phyloP scores from a whole-genome alignment of 768 basidiomycete species.

The Rhodocollybia butyracea region DNA sequence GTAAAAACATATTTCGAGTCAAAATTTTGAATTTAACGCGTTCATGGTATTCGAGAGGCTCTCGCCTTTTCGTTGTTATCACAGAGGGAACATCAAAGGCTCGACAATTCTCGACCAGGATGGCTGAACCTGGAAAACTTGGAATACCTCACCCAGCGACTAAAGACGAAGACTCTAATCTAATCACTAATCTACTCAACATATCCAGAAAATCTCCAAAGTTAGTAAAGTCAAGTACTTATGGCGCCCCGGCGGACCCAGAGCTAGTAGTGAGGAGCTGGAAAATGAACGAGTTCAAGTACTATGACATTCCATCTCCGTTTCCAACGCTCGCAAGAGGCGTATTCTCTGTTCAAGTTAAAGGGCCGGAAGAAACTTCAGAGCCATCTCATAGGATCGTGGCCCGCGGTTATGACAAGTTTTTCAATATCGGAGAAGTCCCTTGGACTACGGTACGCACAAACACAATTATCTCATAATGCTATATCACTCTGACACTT shows the following conservation, averaged over 20 bases:
- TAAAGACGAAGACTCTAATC: slow-evolving; percentile 49
- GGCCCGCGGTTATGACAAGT: slow-evolving; percentile 95
- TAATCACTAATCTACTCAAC: slow-evolving; percentile 51
- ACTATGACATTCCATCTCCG: slow-evolving; percentile 83
- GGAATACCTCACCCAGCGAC: slow-evolving; percentile 11
- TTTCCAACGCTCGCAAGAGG: slow-evolving; percentile 96
- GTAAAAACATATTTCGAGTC: not conserved
- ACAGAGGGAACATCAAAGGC: not conserved
- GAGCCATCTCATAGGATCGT: slow-evolving; percentile 65
- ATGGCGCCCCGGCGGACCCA: slow-evolving; percentile 56
- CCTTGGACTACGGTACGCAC: slow-evolving; percentile 85
- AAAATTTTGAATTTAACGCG: not conserved
- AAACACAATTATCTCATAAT: slow-evolving; percentile 3
- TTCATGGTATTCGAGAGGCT: not conserved
- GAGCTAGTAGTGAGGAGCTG: slow-evolving; percentile 68
- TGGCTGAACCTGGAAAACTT: not conserved
- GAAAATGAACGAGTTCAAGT: slow-evolving; percentile 99
- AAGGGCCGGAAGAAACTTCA: slow-evolving; percentile 22
- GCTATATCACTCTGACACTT: not conserved
- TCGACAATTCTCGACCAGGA: not conserved
- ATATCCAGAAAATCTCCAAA: slow-evolving; percentile 57
- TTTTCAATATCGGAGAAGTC: slow-evolving; percentile 97
- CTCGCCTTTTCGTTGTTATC: not conserved
- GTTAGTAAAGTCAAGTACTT: slow-evolving; percentile 58
- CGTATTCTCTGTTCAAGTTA: slow-evolving; percentile 68